These are phyloP conservation scores for Halophytophthora polymorphica DNA, from an alignment of 352 stramenopile genomes.

Conservation along the genomic window DNA sequence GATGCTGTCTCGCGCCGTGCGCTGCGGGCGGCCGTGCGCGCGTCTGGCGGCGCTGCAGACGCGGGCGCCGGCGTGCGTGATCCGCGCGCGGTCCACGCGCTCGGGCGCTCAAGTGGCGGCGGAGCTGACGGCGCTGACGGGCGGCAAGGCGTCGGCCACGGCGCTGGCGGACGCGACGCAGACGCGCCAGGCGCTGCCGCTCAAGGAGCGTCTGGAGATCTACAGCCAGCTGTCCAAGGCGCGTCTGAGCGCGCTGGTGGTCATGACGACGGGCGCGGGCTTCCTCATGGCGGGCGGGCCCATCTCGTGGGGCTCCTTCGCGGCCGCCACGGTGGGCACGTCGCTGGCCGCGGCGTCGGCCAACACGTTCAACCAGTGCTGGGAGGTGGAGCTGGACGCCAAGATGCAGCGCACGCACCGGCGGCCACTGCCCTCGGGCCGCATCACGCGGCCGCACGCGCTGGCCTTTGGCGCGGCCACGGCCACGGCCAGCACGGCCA, in stretches of 20 bases:
- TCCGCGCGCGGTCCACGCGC: constrained; percentile 62
- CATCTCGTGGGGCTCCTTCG: constrained; percentile 87
- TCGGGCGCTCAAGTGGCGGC: constrained; percentile 43
- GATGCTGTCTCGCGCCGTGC: constrained; percentile 24
- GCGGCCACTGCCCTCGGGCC: constrained; percentile 91
- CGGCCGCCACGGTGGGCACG: constrained; percentile 91
- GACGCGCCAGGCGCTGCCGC: constrained; percentile 24
- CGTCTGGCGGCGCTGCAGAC: constrained; percentile 4
- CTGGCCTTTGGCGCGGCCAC: constrained; percentile 83
- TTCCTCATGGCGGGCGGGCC: constrained; percentile 96
- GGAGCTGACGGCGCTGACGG: constrained; percentile 5
- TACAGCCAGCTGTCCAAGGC: constrained; percentile 94
- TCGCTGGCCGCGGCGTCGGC: constrained; percentile 92
- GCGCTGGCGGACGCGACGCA: constrained; percentile 8
- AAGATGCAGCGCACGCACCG: constrained; percentile 97
- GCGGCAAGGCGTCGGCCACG: constrained; percentile 28
- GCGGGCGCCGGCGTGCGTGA: constrained; percentile 19
- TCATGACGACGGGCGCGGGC: constrained; percentile 94
- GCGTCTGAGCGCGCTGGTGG: constrained; percentile 93
- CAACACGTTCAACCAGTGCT: constrained; percentile 98
- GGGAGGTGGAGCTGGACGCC: constrained; percentile 93
- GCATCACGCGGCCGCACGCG: constrained; percentile 76
- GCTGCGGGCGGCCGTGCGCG: constrained; percentile 10
- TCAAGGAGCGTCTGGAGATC: constrained; percentile 65
- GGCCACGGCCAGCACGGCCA: constrained; percentile 80